Conservation (phyloP, 805 yeast species). For the Scheffersomyces coipomensis region DNA sequence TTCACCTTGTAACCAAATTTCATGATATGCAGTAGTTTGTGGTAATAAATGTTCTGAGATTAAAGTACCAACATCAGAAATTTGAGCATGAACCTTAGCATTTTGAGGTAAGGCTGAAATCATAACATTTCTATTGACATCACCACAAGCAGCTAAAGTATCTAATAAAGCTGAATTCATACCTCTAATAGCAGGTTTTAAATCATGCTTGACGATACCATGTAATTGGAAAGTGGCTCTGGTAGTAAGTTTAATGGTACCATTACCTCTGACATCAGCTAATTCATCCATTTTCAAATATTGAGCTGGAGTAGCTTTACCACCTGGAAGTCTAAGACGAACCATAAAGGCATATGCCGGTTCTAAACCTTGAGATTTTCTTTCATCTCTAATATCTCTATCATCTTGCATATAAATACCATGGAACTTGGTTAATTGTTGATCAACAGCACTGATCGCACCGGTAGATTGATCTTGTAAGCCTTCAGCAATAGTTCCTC, state of each 20-base stretch:
- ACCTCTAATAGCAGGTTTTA: constrained; percentile 88
- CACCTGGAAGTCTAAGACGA: constrained; percentile 93
- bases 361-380: constrained; percentile 89
- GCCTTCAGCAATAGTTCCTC: constrained; percentile 93
- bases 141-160: constrained; percentile 97
- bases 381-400: constrained; percentile 90
- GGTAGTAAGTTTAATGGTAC: constrained; percentile 90
- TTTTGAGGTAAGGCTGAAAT: constrained; percentile 85
- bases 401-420: constrained; percentile 99
- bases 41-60: constrained; percentile 87
- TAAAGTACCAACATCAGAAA: constrained; percentile 57
- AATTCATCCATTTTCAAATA: constrained; percentile 85
- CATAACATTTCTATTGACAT: constrained; percentile 95
- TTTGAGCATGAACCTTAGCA: constrained; percentile 76
- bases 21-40: constrained; percentile 92
- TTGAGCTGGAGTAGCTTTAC: constrained; percentile 81
- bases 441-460: constrained; percentile 85
- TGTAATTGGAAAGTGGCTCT: constrained; percentile 97
- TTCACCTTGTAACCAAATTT: constrained; percentile 89
- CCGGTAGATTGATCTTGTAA: constrained; percentile 81
- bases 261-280: constrained; percentile 82
- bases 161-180: constrained; percentile 90
- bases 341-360: constrained; percentile 98
- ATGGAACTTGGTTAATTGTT: constrained; percentile 94
- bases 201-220: constrained; percentile 86